Evolutionary conservation across 78 protist genomes (phyloP), one percentile per base, ranked within the genome.

Genomic region (Corallochytrium limacisporum): DNA sequence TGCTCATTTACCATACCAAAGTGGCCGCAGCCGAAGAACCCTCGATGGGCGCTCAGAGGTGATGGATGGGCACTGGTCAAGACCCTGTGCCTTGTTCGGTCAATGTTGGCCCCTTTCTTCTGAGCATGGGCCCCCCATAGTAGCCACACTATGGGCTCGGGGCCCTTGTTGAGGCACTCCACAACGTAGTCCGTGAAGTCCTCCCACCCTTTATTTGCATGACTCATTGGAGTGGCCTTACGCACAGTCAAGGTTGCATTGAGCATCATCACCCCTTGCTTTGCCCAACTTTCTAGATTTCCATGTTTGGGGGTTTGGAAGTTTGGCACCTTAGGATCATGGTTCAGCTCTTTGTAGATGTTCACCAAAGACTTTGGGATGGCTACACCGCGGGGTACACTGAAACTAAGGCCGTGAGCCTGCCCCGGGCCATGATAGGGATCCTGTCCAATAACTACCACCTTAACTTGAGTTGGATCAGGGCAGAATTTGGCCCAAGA

Each of bases 361-460:
- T 88, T 88, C 28, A 7, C 20, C 13, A 83, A 48, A 1, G 73
- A 24, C n/a, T 83, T 67, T 13, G 89, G 89, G 9, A 16, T 7
- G 1, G 40, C 4, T 12, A 70, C 51, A 13, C 84, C 79, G 15
- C 38, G 53, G 9, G 16, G 66, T 5, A 89, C 92, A 5, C 83
- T 67, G 50, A 88, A 89, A 31, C 77, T 35, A 1, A 89, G 69
- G 3, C 94, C 94, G 53, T 90, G 84, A 1, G 92, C 93, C 55
- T 88, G 93, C 18, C 83, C 69, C 9, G 40, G 28, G 4, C 57
- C 36, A 16, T 65, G 66, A 33, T 88, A 88, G 4, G 94, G 94
- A 18, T 89, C 94, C 66, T 81, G 86, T 12, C 86, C 86, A 16
- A 81, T 10, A 26, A 81, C 5, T n/a, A 78, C 72, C 18, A 81